Conservation (phyloP, 768 basidiomycete genomes). For the Leccinellum albellum region DNA sequence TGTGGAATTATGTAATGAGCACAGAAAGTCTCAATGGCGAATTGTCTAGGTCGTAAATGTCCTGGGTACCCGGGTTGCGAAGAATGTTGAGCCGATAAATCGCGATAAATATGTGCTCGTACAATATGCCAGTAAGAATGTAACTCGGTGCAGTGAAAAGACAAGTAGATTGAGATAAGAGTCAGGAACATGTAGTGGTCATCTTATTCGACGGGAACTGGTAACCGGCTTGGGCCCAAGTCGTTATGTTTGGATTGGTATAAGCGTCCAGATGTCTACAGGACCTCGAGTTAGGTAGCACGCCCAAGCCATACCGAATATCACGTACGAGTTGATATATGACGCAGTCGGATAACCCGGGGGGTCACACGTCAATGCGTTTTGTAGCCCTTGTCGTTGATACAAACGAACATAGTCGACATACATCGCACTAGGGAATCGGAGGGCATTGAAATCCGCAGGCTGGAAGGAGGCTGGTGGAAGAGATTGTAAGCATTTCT, state of each 20-base stretch:
- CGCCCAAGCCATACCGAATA: not conserved
- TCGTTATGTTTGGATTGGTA: conserved; percentile 78
- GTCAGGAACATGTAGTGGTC: conserved; percentile 22
- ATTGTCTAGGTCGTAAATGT: conserved; percentile 15
- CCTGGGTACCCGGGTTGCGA: not conserved
- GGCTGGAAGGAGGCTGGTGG: conserved; percentile 59
- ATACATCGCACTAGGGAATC: conserved; percentile 77
- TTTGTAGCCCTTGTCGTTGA: conserved; percentile 67
- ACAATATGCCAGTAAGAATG: conserved; percentile 21
- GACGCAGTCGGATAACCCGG: conserved; percentile 68
- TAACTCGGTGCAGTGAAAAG: conserved; percentile 12
- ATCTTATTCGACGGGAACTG: conserved; percentile 65
- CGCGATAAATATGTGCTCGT: conserved; percentile 25
- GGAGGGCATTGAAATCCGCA: conserved; percentile 65
- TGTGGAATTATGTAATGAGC: not conserved
- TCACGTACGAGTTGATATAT: conserved; percentile 65
- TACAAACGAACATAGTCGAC: conserved; percentile 91
- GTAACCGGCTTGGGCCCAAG: conserved; percentile 77
- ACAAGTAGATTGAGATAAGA: conserved; percentile 4
- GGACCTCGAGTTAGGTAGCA: conserved; percentile 6
- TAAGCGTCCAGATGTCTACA: conserved; percentile 52
- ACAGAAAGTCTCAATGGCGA: not conserved
- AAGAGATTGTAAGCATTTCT: conserved; percentile 2
- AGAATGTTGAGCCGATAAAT: conserved; percentile 20
- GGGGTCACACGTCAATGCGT: conserved; percentile 79